Evolutionary conservation across 148 eudicot genomes (phyloP), one percentile per base, ranked within the genome.

Genomic region (Fagopyrum tataricum): DNA sequence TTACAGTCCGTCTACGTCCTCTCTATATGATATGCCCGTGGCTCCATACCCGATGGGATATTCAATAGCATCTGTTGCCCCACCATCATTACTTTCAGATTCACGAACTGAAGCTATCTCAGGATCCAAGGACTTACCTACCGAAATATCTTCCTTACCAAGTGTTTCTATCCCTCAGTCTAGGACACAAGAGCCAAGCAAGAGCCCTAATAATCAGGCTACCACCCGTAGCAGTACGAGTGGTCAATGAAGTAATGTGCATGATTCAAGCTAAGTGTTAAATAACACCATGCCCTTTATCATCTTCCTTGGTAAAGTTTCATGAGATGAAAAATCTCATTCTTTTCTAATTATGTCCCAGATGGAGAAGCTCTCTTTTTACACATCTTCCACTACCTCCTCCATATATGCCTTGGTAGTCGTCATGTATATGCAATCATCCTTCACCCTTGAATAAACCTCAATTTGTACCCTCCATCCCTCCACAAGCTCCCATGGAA

Each of bases 11-110:
- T 95, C 98, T 43, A 83, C 97, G 73, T 95, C 98, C 55, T 91
- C 97, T 62, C 96, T 91, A n/a, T 81, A 96, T 75, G 98, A 95
- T 74, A 95, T 92, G 92, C 93, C 98, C 0, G 93, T 95, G 67
- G 93, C 93, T 77, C 97, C 98, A 51, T 94, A 89, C 44, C 97
- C 96, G 1, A 89, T 89, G 62, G 96, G 96, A 76, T 85, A 90
- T 56, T 80, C 92, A 17, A 71, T 76, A 43, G 91, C 85, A 31
- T 85, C 92, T 41, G 81, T 88, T 20, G 98, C 97, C 40, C 93
- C 97, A 44, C 90, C 93, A 44, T 91, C 96, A 41, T 91, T 93
- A 6, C 90, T 92, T 20, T 85, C 97, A 18, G 92, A 95, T 67
- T 73, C 88, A 70, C 88, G 84, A 80, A 78, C 9, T 56, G 62